Base-by-base conservation (phyloP, 495 filamentous ascomycete genomes). In the Lichina pygmaea region DNA sequence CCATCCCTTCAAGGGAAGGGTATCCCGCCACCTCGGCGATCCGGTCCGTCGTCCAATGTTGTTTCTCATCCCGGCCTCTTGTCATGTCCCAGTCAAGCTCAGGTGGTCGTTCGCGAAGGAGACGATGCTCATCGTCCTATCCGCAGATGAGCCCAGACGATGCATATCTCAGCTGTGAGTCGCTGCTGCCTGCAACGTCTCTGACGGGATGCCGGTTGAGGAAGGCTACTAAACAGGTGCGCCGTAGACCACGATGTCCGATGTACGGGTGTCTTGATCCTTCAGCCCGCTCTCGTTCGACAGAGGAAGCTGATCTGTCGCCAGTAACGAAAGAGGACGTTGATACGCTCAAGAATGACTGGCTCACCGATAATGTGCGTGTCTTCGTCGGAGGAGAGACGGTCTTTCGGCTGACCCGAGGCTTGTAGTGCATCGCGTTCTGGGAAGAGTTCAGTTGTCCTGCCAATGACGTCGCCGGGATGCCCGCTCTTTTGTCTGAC, bases 311-410 rank as follows among this genome's bases (percentile, higher is more conserved):
- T 39, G 36, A 39, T 11, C 13, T 15, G 2, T 15, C 11, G 36
- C 36, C 58, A 82, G 78, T 86, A 53, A 85, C 76, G 44, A 67
- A 71, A 55, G 82, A 86, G 54, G 89, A 97, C 59, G 70, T 94
- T 49, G 77, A 79, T 57, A 75, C 75, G 32, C 67, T 97, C 42
- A 86, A 81, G 62, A 65, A 80, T 57, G 91, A 94, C 64, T 97
- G 89, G 89, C 65, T 97, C 43, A 95, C 86, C n/a, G 89, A 97
- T 58, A 93, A 93, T 64, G 85, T 92, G 70, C 47, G 76, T 60
- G 24, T 42, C n/a, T 32, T 38, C 36, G 38, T 34, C 53, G 59
- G 41, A 54, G 44, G 7, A 13, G 8, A 11, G n/a, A 16, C 31
- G 12, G 12, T 24, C 24, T 24, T 24, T 41, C 32, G 15, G 33